Percentiles rank a stretch among this genome's conserved stretches.
Evolutionary conservation across 169 alveolate genomes (phyloP).

Genomic region (Cryptosporidium meleagridis): DNA sequence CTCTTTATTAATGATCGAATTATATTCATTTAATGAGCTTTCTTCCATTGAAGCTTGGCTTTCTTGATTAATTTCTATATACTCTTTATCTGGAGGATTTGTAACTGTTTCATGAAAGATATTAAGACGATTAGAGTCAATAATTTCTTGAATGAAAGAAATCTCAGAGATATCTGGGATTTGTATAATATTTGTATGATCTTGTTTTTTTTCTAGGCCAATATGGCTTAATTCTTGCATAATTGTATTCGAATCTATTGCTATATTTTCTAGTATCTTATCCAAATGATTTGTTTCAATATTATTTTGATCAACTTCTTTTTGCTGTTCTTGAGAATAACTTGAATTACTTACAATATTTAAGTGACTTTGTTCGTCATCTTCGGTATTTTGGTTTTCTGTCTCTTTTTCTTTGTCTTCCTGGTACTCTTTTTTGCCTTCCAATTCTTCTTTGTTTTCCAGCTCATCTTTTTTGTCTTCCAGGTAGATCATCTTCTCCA

Average conservation of each 20-base stretch:
- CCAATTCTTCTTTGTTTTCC: neutral
- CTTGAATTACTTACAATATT: neutral
- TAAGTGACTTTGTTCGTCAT: neutral
- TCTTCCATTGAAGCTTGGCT: neutral
- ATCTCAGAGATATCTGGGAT: slow-evolving; percentile 8
- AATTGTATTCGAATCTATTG: neutral
- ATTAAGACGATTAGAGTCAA: neutral
- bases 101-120: neutral
- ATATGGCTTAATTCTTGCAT: neutral
- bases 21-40: neutral
- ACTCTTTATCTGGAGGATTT: neutral
- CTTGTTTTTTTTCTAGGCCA: neutral
- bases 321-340: neutral
- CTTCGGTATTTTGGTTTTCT: neutral
- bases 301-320: neutral
- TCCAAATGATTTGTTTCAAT: neutral
- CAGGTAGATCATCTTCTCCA: neutral
- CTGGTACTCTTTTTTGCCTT: neutral
- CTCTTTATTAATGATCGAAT: neutral
- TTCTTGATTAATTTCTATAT: neutral
- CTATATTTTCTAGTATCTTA: neutral
- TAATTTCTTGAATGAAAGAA: neutral
- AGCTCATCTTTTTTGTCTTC: neutral
- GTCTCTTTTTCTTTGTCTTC: neutral
- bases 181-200: neutral